Evolutionary conservation across 176 grass and related monocot species (phyloP).

Genomic region (Alloteropsis semialata): DNA sequence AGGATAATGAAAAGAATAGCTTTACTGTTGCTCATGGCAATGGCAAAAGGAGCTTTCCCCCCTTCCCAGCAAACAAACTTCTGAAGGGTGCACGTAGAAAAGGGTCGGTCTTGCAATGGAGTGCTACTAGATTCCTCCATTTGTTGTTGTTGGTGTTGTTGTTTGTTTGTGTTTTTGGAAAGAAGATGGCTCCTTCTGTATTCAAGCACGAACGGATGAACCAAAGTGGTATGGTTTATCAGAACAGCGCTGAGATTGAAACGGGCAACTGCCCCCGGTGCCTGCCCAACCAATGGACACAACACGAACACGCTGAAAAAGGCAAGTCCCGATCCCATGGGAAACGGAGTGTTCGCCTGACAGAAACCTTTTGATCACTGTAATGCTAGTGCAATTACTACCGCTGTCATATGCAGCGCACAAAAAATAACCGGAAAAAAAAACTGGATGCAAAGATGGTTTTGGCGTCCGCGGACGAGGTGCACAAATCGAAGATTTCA

Average conservation of each 20-base stretch:
- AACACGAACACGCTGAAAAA: not conserved
- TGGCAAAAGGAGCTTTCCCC: not conserved
- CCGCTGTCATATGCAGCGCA: not conserved
- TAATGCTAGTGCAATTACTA: not conserved
- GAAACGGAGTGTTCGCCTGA: not conserved
- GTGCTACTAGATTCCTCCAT: not conserved
- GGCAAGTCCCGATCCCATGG: not conserved
- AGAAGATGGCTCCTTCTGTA: too few species aligned
- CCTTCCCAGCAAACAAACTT: not conserved
- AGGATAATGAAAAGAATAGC: not conserved
- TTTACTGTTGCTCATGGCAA: slow-evolving; percentile 9
- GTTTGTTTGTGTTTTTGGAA: too few species aligned
- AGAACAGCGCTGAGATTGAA: not conserved
- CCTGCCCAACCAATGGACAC: not conserved
- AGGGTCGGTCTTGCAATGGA: not conserved
- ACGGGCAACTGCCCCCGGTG: not conserved
- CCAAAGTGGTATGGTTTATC: too few species aligned
- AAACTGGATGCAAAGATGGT: slow-evolving; percentile 19
- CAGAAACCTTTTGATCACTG: not conserved
- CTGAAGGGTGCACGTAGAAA: not conserved
- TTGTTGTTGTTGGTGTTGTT: too few species aligned
- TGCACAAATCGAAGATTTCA: not conserved
- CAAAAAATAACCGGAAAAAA: not conserved
- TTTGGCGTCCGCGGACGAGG: not conserved
- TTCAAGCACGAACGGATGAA: not conserved